Evolutionary conservation across 306 rosid species (phyloP), one percentile per base, ranked within the genome.

Genomic region (Quercus wislizeni): DNA sequence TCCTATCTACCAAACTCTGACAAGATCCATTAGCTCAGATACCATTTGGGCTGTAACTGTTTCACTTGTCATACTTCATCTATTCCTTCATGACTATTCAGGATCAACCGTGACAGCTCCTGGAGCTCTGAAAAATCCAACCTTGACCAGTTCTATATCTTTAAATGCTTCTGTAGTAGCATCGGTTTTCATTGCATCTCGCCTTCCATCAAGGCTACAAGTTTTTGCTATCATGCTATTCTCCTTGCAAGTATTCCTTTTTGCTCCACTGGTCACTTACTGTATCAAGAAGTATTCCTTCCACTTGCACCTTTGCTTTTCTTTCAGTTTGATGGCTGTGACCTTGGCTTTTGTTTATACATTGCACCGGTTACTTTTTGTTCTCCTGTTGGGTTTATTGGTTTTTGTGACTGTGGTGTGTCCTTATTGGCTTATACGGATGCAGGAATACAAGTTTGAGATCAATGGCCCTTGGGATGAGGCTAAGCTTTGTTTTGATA

Each of bases 381-480:
- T 84, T 56, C 55, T 92, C 86, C 74, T 94, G 57, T 85, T 90
- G 6, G 87, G 94, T 76, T 81, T 94, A 78, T 61, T 94, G 90
- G 80, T 92, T 64, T 90, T 89, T 81, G 97, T 91, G 35, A 92
- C 89, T 43, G 74, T 92, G 64, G 90, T 91, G 1, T 94, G 98
- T 76, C 98, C 98, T 46, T 92, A 86, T 78, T 92, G 98, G 89
- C 98, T 94, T 73, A 92, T 91, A 75, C 79, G 91, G 77, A 90
- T 94, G 83, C 97, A 94, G 77, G 94, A 91, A 35, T 94, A 89
- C 80, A 92, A 92, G 85, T 94, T 94, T 84, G 97, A 89, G 88
- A 94, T 94, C 77, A 88, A 94, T 81, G 97, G 97, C 56, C 97
- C 98, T 1, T 94, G 98, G 98, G 98, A 94, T 43, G 98, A 94